A percentile compares a stretch with the other conserved stretches of the same genome.
These are phyloP conservation scores for Phytopythium montanum DNA, from an alignment of 352 stramenopile species.

Conservation along the genomic window DNA sequence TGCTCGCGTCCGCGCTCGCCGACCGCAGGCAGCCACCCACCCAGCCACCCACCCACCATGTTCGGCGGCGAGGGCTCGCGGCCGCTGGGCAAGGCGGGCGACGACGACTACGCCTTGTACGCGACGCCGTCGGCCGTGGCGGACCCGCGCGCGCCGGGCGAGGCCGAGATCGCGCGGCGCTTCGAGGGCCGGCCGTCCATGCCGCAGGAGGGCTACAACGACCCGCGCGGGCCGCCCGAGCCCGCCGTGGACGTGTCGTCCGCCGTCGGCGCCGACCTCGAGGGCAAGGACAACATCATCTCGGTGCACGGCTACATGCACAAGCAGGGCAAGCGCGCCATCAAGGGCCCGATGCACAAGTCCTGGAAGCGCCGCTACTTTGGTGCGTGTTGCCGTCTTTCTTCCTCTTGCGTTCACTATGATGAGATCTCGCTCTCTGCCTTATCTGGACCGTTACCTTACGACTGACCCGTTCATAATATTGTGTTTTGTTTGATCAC, in stretches of 20 bases:
- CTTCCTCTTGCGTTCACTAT: no score
- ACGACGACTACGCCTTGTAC: constrained; percentile 63
- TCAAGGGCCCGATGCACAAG: constrained; percentile 76
- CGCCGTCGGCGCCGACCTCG: constrained; percentile 19
- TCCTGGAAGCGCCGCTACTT: constrained; percentile 73
- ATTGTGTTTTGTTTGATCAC: no score
- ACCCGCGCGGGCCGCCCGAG: constrained; percentile 37
- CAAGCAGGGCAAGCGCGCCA: constrained; percentile 71
- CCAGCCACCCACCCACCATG: constrained; percentile 19
- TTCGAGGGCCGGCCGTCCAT: constrained; percentile 24
- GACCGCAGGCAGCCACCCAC: no score
- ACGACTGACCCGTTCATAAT: no score
- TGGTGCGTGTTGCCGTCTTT: constrained; percentile 14
- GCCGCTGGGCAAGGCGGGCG: constrained; percentile 24
- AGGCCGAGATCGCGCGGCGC: constrained; percentile 59
- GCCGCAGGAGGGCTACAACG: constrained; percentile 25
- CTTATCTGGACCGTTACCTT: background rate
- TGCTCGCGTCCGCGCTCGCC: background rate
- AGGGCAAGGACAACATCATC: constrained; percentile 71
- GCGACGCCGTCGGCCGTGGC: constrained; percentile 45
- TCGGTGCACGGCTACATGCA: constrained; percentile 76
- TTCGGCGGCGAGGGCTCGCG: constrained; percentile 46
- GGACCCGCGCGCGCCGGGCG: constrained; percentile 27
- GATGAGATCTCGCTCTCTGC: no score
- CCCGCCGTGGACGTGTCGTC: constrained; percentile 44